These are phyloP conservation scores for Boletus sp. DNA, from an alignment of 1,284 basidiomycete species.

Conservation along the genomic window DNA sequence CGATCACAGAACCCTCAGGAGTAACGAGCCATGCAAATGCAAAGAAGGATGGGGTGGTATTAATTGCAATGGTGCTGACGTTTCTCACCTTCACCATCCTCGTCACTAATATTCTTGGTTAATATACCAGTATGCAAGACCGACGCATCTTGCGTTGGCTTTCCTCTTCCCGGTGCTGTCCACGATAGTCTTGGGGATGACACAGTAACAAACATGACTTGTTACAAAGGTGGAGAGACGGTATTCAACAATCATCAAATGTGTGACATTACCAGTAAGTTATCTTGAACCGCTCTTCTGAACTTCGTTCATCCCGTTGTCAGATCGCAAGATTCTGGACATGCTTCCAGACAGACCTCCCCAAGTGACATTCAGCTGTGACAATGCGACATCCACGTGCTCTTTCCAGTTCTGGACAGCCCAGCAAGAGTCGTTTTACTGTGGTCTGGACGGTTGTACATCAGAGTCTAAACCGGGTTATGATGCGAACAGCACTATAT, in stretches of 20 bases:
- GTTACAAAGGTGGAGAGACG: constrained; percentile 88
- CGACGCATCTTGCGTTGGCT: constrained; percentile 72
- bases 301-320: constrained; percentile 1
- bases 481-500: constrained; percentile 70
- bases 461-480: constrained; percentile 52
- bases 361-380: constrained; percentile 93
- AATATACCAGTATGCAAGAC: constrained; percentile 73
- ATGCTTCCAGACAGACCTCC: constrained; percentile 86
- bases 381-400: constrained; percentile 58
- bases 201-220: constrained; percentile 74
- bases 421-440: constrained; percentile 93
- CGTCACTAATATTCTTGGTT: background rate
- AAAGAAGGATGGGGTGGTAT: constrained; percentile 93
- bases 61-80: constrained; percentile 84
- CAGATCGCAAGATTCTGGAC: constrained; percentile 86
- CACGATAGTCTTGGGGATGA: constrained; percentile 42
- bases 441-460: constrained; percentile 69
- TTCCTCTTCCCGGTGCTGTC: constrained; percentile 58
- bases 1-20: constrained; percentile 75
- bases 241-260: constrained; percentile 94
- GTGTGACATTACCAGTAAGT: constrained; percentile 94
- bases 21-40: constrained; percentile 80
- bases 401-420: constrained; percentile 98
- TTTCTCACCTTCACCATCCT: background rate
- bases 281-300: background rate